A percentile compares a stretch with the other conserved stretches of the same genome.
Conservation (phyloP, 345 rosid genomes). For the Hibiscus tridactylites region DNA sequence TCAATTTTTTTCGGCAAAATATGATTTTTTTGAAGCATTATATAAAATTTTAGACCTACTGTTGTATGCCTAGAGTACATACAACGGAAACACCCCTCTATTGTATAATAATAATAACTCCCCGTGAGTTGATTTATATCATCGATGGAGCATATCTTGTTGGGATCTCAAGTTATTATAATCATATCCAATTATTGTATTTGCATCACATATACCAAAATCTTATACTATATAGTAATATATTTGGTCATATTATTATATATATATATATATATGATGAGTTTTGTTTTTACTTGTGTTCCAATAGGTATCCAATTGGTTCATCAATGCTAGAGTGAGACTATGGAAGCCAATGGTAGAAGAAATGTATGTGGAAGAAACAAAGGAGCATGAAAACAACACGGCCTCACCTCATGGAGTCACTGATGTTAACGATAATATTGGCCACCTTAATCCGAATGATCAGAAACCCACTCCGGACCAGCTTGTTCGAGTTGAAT, state of each 20-base stretch:
- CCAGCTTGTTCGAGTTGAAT: conserved; percentile 65
- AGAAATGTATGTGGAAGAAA: conserved; percentile 92
- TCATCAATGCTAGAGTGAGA: conserved; percentile 98
- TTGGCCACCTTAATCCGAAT: conserved; percentile 22
- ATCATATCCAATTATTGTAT: conserved; percentile 17
- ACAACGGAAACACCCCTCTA: too few species aligned
- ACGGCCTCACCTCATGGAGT: conserved; percentile 35
- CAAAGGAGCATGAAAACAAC: conserved; percentile 46
- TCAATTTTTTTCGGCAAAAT: not conserved
- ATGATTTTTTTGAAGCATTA: too few species aligned
- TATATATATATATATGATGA: not conserved
- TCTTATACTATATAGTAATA: not conserved
- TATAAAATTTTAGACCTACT: too few species aligned
- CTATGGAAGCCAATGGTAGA: conserved; percentile 99
- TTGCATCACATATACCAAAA: not conserved
- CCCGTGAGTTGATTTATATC: conserved; percentile 20
- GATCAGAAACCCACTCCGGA: conserved; percentile 67
- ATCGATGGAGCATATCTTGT: conserved; percentile 29
- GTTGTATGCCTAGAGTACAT: too few species aligned
- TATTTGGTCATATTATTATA: not conserved
- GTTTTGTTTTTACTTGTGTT: conserved; percentile 12
- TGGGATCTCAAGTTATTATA: conserved; percentile 15
- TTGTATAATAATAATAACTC: not conserved
- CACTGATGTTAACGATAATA: not conserved
- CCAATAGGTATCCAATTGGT: conserved; percentile 83